phyloP scores from a whole-genome alignment of 148 eudicot species.

The Chenopodium album region DNA sequence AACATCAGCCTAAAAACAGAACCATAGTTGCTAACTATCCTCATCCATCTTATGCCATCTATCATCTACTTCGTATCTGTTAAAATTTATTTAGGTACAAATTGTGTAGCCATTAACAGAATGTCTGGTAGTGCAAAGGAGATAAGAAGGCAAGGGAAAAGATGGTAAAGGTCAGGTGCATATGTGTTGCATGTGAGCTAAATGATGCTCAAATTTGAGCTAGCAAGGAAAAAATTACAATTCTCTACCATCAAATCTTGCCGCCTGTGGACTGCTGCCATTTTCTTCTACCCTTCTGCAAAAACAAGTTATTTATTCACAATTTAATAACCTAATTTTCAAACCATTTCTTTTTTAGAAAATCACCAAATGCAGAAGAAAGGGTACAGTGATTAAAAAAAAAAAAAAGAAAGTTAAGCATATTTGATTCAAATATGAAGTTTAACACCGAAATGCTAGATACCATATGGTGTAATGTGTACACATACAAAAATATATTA shows the following conservation, averaged over 20 bases:
- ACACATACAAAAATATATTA: neutral
- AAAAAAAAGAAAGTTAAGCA: neutral
- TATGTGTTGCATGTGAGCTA: neutral
- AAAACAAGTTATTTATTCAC: constrained; percentile 17
- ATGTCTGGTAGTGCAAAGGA: neutral
- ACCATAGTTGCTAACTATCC: neutral
- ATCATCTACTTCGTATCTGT: neutral
- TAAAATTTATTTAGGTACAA: too few relatives aligned
- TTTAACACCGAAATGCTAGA: neutral
- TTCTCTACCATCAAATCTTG: constrained; percentile 38
- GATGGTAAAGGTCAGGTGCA: constrained; percentile 10
- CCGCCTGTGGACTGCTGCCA: constrained; percentile 26
- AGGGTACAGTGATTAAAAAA: neutral
- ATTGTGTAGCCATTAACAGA: neutral
- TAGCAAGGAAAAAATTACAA: neutral
- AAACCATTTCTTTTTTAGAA: constrained; percentile 4
- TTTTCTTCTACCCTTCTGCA: constrained; percentile 46
- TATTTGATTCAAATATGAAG: neutral
- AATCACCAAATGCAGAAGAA: neutral
- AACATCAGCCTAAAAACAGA: neutral
- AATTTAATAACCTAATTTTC: neutral
- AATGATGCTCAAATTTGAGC: neutral
- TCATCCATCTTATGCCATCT: neutral
- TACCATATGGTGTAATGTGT: neutral
- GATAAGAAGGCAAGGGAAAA: constrained; percentile 2